Percentiles rank a stretch among this genome's conserved stretches.
These are phyloP conservation scores for Botrytis elliptica DNA, from an alignment of 2,329 filamentous ascomycete genomes.

Conservation along the genomic window DNA sequence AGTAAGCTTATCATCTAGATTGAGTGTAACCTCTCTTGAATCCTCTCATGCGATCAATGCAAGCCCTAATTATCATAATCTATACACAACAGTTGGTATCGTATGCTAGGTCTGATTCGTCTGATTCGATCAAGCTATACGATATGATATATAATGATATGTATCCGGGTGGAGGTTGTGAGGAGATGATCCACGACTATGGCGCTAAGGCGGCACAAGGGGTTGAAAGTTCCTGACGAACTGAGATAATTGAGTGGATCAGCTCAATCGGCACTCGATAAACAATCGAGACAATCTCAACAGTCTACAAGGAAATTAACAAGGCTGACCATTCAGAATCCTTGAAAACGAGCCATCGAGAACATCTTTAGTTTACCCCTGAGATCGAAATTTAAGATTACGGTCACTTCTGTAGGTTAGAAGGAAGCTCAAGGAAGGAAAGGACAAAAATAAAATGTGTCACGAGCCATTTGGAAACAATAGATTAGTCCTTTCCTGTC, in stretches of 20 bases:
- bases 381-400: slow-evolving; percentile 23
- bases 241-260: slow-evolving; percentile 17
- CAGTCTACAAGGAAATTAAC: slow-evolving; percentile 1
- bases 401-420: slow-evolving; percentile 1
- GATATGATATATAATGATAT: slow-evolving; percentile 16
- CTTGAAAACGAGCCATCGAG: neutral
- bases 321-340: slow-evolving; percentile 21
- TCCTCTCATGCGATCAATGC: slow-evolving; percentile 5
- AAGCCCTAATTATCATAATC: slow-evolving; percentile 3
- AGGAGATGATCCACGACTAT: slow-evolving; percentile 14
- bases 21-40: neutral
- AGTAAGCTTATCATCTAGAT: slow-evolving; percentile 12
- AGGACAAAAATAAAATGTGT: slow-evolving; percentile 8
- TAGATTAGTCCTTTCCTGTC: neutral
- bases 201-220: slow-evolving; percentile 19
- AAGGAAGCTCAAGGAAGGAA: slow-evolving; percentile 18
- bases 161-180: slow-evolving; percentile 12
- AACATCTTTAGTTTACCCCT: slow-evolving; percentile 21
- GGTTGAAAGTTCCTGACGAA: neutral
- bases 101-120: neutral
- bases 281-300: slow-evolving; percentile 23
- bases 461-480: slow-evolving; percentile 13
- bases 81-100: neutral
- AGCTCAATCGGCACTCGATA: slow-evolving; percentile 19
- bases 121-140: neutral